phyloP scores from a whole-genome alignment of 2,329 filamentous ascomycete genomes.

The Penicillium palitans region DNA sequence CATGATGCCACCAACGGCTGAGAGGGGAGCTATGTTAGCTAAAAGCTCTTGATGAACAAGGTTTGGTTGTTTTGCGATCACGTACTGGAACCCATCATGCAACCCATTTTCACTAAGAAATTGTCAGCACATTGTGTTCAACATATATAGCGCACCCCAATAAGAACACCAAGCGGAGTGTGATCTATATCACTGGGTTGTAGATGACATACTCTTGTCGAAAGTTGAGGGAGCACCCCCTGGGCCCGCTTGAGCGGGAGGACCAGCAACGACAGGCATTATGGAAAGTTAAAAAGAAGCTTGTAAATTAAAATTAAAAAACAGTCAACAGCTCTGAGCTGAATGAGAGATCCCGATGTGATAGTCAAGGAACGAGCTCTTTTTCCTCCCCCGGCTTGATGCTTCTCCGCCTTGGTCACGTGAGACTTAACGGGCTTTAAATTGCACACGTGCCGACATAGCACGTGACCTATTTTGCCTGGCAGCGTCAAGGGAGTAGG shows the following conservation, averaged over 20 bases:
- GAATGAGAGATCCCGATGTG: not conserved
- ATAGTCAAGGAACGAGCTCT: slow-evolving; percentile 12
- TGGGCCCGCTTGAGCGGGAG: slow-evolving; percentile 44
- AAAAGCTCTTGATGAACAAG: slow-evolving; percentile 3
- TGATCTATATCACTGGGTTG: slow-evolving; percentile 14
- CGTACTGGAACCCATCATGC: slow-evolving; percentile 97
- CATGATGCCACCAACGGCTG: slow-evolving; percentile 93
- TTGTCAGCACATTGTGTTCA: slow-evolving; percentile 30
- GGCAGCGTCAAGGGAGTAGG: slow-evolving; percentile 26
- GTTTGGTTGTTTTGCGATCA: slow-evolving; percentile 28
- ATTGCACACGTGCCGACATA: slow-evolving; percentile 17
- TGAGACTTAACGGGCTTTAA: slow-evolving; percentile 16
- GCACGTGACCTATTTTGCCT: slow-evolving; percentile 21
- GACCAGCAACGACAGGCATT: slow-evolving; percentile 60
- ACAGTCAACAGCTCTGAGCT: slow-evolving; percentile 3
- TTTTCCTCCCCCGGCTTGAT: slow-evolving; percentile 20
- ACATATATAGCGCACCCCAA: not conserved
- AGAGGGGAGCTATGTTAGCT: slow-evolving; percentile 22
- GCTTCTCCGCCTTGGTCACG: slow-evolving; percentile 25
- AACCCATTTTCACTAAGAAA: slow-evolving; percentile 86
- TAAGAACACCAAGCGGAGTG: not conserved
- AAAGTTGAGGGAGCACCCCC: slow-evolving; percentile 62
- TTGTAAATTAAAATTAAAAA: not conserved
- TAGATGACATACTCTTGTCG: slow-evolving; percentile 63
- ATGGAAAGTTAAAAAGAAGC: slow-evolving; percentile 17